Evolutionary conservation across 2,329 filamentous ascomycete species (phyloP).

Genomic region (Shiraia bambusicola): DNA sequence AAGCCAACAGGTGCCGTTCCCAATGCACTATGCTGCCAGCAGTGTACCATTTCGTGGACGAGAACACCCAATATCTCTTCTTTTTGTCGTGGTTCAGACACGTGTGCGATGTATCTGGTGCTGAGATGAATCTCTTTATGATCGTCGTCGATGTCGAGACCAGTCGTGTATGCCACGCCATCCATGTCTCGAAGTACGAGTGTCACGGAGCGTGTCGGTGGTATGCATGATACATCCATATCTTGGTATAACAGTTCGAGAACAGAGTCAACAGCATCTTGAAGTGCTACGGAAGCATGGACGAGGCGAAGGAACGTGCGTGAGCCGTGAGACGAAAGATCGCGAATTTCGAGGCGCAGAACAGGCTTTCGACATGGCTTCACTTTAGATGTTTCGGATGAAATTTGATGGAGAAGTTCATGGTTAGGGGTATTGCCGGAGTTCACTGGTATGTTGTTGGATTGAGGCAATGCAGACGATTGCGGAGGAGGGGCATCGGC

Average conservation of each 20-base stretch:
- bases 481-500: conserved; percentile 28
- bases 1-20: conserved; percentile 65
- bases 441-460: conserved; percentile 9
- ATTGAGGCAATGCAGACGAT: conserved; percentile 30
- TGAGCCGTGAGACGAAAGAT: conserved; percentile 59
- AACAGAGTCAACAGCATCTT: conserved; percentile 66
- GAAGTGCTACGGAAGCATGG: conserved; percentile 63
- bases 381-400: conserved; percentile 11
- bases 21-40: conserved; percentile 76
- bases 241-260: conserved; percentile 68
- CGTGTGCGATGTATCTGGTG: conserved; percentile 66
- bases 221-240: conserved; percentile 41
- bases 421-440: conserved; percentile 2
- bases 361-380: conserved; percentile 44
- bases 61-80: conserved; percentile 80
- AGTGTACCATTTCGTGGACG: conserved; percentile 92
- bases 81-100: conserved; percentile 39
- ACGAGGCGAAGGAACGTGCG: conserved; percentile 67
- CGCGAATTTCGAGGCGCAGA: conserved; percentile 51
- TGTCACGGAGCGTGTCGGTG: conserved; percentile 80
- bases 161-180: conserved; percentile 88
- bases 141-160: conserved; percentile 73
- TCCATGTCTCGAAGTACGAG: conserved; percentile 75
- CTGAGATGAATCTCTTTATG: conserved; percentile 95
- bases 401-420: not conserved